Percentiles rank a stretch among this genome's conserved stretches.
phyloP scores from a whole-genome alignment of 164 flowering plant genomes.

The Berberis vulgaris region DNA sequence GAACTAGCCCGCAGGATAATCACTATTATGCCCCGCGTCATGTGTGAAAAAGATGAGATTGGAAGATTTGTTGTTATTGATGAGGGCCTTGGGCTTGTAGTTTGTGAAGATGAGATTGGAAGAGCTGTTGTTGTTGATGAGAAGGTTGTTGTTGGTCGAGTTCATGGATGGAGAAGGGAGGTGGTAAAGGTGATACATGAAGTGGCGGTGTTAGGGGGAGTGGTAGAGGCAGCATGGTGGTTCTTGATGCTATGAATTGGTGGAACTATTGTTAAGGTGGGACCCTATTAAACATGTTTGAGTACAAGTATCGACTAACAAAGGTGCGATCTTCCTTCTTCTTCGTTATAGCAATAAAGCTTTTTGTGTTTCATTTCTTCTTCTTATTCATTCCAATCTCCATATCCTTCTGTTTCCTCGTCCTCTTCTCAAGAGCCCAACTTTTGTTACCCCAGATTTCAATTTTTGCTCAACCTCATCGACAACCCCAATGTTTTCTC shows the following conservation, averaged over 20 bases:
- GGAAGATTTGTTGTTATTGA: no score
- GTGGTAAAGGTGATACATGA: conserved; percentile 10
- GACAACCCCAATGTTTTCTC: no score
- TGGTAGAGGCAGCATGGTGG: conserved; percentile 4
- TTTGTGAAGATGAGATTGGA: conserved; percentile 17
- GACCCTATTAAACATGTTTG: conserved; percentile 53
- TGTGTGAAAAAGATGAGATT: no score
- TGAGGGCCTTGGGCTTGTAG: background rate
- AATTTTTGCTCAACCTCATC: no score
- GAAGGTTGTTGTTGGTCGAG: conserved; percentile 12
- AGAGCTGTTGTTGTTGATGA: conserved; percentile 10
- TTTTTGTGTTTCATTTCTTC: background rate
- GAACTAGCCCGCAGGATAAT: no score
- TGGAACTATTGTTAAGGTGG: conserved; percentile 36
- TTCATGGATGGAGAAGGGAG: conserved; percentile 9
- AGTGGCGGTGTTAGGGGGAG: conserved; percentile 14
- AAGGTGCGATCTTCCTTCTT: no score
- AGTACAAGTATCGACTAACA: background rate
- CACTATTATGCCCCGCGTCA: no score
- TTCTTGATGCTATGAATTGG: conserved; percentile 44
- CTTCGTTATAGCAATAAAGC: background rate
- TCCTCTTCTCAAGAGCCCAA: no score
- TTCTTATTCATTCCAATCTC: no score
- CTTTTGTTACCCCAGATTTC: no score
- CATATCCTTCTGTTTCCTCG: no score